Base-by-base conservation (phyloP, 2,329 filamentous ascomycete species). In the Colletotrichum lini region DNA sequence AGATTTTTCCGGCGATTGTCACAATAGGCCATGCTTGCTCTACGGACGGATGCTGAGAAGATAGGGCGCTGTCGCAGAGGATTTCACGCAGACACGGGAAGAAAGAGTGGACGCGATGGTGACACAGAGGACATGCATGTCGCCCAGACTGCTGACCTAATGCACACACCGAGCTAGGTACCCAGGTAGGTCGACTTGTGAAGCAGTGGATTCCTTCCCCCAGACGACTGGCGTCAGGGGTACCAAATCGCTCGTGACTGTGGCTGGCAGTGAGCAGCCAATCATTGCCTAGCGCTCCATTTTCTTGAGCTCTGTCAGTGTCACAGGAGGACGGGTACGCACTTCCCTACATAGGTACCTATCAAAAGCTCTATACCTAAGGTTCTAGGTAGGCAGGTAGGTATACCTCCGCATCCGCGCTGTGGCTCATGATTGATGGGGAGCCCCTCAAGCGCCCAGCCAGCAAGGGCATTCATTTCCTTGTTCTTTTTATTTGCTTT, bases 101-200 rank as follows among this genome's bases (percentile, higher is more conserved):
- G 57, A 8, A 42, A 64, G 63, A 15, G 12, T 30, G 50, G 35
- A 57, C 67, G 67, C 26, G 53, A 65, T 45, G 23, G 68, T 68
- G 68, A 71, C 65, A 65, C 64, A 68, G 44, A 62, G 54, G 58
- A 49, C 47, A 54, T 68, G 58, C 58, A 62, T 35, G 49, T 50
- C 26, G 44, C 47, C 50, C 58, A 21, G 23, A 35, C 18, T 70
- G 69, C 69, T 72, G 65, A 72, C 69, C 58, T 72, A 72, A 72
- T 44, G 50, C 10, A 4, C 18, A 35, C 30, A 35, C 8, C 30
- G 9, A 35, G 30, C 30, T 35, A 35, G 30, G 30, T 35, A 35
- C 30, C 30, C 9, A 35, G 7, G 35, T 9, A 35, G 35, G 35
- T 59, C n/a, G 23, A 38, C 23, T n/a, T 57, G 38, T n/a, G 26